Conservation (phyloP, 2,329 filamentous ascomycete species). For the Corynespora cassiicola region DNA sequence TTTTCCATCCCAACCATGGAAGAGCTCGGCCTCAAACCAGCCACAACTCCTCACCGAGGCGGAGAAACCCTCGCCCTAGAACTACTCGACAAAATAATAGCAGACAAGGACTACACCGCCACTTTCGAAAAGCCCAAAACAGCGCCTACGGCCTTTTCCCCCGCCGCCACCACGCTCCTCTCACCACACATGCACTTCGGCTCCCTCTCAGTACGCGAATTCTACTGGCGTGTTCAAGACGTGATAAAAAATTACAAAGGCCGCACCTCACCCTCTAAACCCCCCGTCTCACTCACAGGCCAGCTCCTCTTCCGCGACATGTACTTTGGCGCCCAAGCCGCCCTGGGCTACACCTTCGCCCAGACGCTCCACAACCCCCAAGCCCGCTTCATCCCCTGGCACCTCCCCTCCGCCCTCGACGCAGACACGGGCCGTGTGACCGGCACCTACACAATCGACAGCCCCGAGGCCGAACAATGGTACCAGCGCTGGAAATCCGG, state of each 20-base stretch:
- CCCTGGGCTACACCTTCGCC: constrained; percentile 67
- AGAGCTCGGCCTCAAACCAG: constrained; percentile 68
- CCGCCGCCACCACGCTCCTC: constrained; percentile 75
- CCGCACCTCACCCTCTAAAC: constrained; percentile 58
- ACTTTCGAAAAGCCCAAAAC: constrained; percentile 80
- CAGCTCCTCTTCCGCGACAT: constrained; percentile 82
- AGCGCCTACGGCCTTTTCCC: constrained; percentile 74
- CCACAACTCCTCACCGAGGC: constrained; percentile 71
- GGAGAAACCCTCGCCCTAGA: constrained; percentile 72
- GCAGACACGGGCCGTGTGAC: constrained; percentile 55
- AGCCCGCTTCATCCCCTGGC: constrained; percentile 80
- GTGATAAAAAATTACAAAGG: constrained; percentile 65
- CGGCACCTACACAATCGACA: constrained; percentile 70
- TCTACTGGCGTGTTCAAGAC: constrained; percentile 75
- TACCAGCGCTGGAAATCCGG: constrained; percentile 74
- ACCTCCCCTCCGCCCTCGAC: constrained; percentile 69
- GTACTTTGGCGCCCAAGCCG: constrained; percentile 81
- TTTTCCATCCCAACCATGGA: constrained; percentile 75
- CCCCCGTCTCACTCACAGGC: constrained; percentile 73
- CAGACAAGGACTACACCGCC: constrained; percentile 70
- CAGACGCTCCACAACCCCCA: constrained; percentile 71
- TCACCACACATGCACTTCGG: constrained; percentile 80
- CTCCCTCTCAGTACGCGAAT: constrained; percentile 70
- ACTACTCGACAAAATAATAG: constrained; percentile 64
- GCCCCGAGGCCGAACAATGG: constrained; percentile 66